Evolutionary conservation across 768 basidiomycete species (phyloP).

Genomic region (Russula virescens): DNA sequence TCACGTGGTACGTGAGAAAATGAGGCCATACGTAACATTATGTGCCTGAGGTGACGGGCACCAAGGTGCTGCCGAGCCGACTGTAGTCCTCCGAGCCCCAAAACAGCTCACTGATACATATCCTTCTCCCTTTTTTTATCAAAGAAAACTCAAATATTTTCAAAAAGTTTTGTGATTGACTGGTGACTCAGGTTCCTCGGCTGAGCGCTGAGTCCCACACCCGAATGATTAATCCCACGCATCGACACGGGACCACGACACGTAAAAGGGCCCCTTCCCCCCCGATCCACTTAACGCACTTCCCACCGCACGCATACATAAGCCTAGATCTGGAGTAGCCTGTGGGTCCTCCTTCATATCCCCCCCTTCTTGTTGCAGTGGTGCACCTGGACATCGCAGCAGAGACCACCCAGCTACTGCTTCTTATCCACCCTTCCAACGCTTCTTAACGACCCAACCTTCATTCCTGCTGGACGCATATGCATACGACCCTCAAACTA

Average conservation of each 20-base stretch:
- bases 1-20: slow-evolving; percentile 2
- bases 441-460: not conserved
- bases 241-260: not conserved
- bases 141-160: not conserved
- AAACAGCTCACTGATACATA: not conserved
- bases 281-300: not conserved
- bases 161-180: not conserved
- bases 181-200: not conserved
- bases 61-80: too few species aligned
- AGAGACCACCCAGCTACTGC: not conserved
- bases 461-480: not conserved
- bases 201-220: not conserved
- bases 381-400: not conserved
- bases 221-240: slow-evolving; percentile 5
- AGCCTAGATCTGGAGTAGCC: not conserved
- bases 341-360: not conserved
- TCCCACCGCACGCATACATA: not conserved
- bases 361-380: not conserved
- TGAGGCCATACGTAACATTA: not conserved
- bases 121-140: too few species aligned
- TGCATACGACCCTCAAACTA: not conserved
- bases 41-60: too few species aligned
- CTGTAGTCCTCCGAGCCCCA: not conserved
- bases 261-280: not conserved
- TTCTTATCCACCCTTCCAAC: not conserved